Conservation (phyloP, 495 filamentous ascomycete species). For the Penicillium daleae region DNA sequence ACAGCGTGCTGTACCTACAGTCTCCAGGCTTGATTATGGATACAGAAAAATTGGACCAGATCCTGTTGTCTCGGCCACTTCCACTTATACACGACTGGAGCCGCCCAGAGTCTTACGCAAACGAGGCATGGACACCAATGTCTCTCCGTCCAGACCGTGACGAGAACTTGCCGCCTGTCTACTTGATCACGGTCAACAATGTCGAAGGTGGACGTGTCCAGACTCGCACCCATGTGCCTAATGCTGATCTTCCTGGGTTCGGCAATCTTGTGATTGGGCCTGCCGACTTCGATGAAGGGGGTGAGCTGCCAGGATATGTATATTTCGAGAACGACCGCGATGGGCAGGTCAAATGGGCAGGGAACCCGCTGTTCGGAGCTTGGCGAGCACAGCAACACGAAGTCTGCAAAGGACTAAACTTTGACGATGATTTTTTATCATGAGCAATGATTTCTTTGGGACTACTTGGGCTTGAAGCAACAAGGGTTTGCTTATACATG, state of each 20-base stretch:
- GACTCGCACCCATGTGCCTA: constrained; percentile 48
- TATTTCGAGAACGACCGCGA: constrained; percentile 48
- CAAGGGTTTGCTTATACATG: constrained; percentile 5
- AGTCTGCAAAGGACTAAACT: constrained; percentile 43
- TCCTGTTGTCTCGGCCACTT: constrained; percentile 42
- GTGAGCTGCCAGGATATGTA: constrained; percentile 44
- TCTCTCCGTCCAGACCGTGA: constrained; percentile 45
- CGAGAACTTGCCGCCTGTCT: constrained; percentile 39
- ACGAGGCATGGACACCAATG: constrained; percentile 50
- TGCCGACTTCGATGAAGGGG: constrained; percentile 28
- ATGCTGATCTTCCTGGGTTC: constrained; percentile 42
- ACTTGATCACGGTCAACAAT: constrained; percentile 50
- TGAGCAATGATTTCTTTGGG: constrained; percentile 28
- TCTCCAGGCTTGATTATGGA: constrained; percentile 47
- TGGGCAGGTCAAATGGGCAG: constrained; percentile 38
- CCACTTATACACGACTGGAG: constrained; percentile 42
- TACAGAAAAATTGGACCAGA: constrained; percentile 41
- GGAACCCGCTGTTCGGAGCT: constrained; percentile 44
- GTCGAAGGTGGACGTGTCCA: constrained; percentile 41
- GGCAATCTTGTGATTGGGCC: constrained; percentile 39
- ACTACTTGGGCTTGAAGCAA: constrained; percentile 19
- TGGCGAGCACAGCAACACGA: constrained; percentile 45
- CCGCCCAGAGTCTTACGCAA: constrained; percentile 45
- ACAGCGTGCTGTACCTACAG: constrained; percentile 48
- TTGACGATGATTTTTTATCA: constrained; percentile 31